Base-by-base conservation (phyloP, 2,329 filamentous ascomycete genomes). In the Cordyceps pruinosa region DNA sequence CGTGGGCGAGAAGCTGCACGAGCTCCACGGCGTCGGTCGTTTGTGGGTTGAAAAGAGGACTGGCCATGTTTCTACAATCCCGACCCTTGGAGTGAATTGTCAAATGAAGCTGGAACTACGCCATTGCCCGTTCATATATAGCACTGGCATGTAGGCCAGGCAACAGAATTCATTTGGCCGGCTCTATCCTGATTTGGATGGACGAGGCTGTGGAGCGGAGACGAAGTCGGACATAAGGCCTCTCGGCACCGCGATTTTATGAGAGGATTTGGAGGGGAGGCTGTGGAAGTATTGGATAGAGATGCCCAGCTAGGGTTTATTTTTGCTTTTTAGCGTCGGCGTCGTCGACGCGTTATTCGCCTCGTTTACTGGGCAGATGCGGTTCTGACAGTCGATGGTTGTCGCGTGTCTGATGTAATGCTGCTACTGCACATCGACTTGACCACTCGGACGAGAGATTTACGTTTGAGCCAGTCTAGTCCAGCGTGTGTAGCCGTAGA, bases 1-100 rank as follows among this genome's bases (percentile, higher is more conserved):
- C 47, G 2, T 28, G n/a, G 21, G 21, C 35, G 32, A 59, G 47
- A 10, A 41, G 32, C 28, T 53, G 53, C 8, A 35, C 8, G 26
- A 59, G 47, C 26, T 59, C 58, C 15, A 44, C 34, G 32, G 58
- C 53, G 35, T 52, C 57, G 41, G 48, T 57, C 1, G 52, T 52
- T 23, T 57, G 47, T 2, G 35, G 28, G 23, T 59, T 37, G 26
- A 56, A 57, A 2, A 23, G 21, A 34, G 23, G 25, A 5, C 13
- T 19, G 1, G 51, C n/a, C 50, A 53, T 53, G 32, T 32, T 52
- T 23, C 2, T 5, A 23, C 25, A 5, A 6, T 23, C 4, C 4
- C 9, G 21, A 10, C 12, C 12, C 12, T 23, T 41, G n/a, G n/a
- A n/a, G n/a, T n/a, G n/a, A n/a, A n/a, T n/a, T n/a, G n/a, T n/a